Base-by-base conservation (phyloP, 257 asterid genomes). In the Gentiana straminea region DNA sequence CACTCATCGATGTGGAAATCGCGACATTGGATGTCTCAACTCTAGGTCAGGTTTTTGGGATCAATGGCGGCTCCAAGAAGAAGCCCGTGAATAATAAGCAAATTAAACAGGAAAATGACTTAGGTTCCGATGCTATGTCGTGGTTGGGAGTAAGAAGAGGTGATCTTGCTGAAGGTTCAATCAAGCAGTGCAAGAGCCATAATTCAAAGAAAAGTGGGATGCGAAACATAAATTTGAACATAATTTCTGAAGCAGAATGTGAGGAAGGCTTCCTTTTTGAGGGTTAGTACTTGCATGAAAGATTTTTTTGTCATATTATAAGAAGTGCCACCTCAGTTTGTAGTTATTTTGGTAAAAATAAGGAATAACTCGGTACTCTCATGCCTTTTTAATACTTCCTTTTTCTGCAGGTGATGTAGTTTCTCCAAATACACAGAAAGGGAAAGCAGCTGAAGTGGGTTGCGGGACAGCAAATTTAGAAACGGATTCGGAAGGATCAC, bases 181-280 rank as follows among this genome's bases (percentile, higher is more conserved):
- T 55, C 52, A 64, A 52, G 61, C 72, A 50, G 70, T 70, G 33
- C 60, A 75, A 74, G 46, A 71, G 37, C 69, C 68, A 13, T 49
- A 49, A 75, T 35, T 58, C 39, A 15, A 78, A 68, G 70, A 81
- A 81, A 64, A 79, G 80, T 58, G 70, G 73, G 52, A 72, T 66
- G 62, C 70, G 57, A 58, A 63, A 24, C 10, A 38, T 64, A 33
- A 63, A 52, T 58, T 52, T 62, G 62, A 74, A 48, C 65, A 35
- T 57, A 35, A 71, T 69, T 39, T 69, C 70, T 55, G 62, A 69
- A 77, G 62, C 51, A 60, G 66, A 61, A 68, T 82, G 87, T 76
- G 39, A 64, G 72, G 58, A 55, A 44, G 35, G 51, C 33, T 54
- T 13, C 38, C n/a, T 48, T 59, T 49, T 46, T 3, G 11, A 32